Conservation (phyloP, 192 early-diverging fungal genomes). For the Backusella psychrophila region DNA sequence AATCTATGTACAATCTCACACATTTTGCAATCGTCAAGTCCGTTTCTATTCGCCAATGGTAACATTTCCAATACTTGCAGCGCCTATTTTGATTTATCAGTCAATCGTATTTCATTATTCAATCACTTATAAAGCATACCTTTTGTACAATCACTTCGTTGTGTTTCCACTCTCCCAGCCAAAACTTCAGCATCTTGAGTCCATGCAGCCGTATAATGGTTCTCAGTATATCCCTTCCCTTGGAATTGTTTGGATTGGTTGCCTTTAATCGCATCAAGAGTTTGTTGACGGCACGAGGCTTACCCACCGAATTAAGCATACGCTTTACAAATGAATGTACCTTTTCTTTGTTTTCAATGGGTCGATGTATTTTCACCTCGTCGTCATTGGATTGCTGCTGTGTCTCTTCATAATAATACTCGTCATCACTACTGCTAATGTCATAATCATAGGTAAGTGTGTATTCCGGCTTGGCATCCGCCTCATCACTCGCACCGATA, state of each 20-base stretch:
- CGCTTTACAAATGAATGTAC: conserved; percentile 72
- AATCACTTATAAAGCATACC: conserved; percentile 45
- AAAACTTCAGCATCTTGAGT: conserved; percentile 69
- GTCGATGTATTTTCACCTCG: conserved; percentile 38
- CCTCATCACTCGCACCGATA: conserved; percentile 74
- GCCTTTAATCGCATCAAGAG: conserved; percentile 67
- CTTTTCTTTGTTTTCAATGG: conserved; percentile 64
- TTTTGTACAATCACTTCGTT: conserved; percentile 10
- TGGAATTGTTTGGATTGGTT: conserved; percentile 33
- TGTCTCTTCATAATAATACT: conserved; percentile 20
- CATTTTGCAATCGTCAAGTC: conserved; percentile 72
- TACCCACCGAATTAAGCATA: conserved; percentile 58
- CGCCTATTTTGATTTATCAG: conserved; percentile 13
- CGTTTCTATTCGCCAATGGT: conserved; percentile 78
- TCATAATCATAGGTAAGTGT: conserved; percentile 14
- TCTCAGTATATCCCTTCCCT: conserved; percentile 42
- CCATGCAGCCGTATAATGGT: conserved; percentile 66
- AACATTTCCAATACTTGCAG: conserved; percentile 64
- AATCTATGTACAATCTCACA: conserved; percentile 62
- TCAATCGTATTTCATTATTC: conserved; percentile 35
- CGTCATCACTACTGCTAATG: background rate
- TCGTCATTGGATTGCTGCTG: background rate
- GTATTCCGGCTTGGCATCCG: conserved; percentile 40
- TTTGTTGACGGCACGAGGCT: conserved; percentile 48
- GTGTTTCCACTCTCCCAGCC: conserved; percentile 63